Evolutionary conservation across 805 yeast genomes (phyloP).

Genomic region (Wickerhamomyces xylosicus): DNA sequence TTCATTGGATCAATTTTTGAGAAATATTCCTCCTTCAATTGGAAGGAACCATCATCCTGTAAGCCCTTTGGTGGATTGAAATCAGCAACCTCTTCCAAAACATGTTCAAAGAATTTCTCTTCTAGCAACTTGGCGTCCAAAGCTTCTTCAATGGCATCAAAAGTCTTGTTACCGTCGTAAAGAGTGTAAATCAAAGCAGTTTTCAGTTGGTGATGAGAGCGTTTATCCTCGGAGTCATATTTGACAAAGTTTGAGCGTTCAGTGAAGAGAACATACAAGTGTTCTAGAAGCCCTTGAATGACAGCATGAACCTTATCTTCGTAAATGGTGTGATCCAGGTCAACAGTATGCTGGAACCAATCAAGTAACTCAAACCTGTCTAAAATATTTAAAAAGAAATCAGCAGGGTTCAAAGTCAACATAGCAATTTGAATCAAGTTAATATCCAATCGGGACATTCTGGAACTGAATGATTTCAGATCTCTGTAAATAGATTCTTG

Average conservation of each 20-base stretch:
- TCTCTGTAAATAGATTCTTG: slow-evolving; percentile 47
- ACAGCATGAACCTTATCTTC: slow-evolving; percentile 43
- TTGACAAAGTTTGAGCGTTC: slow-evolving; percentile 57
- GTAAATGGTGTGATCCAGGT: slow-evolving; percentile 31
- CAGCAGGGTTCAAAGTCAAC: slow-evolving; percentile 36
- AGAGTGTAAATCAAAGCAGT: slow-evolving; percentile 39
- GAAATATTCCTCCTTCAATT: slow-evolving; percentile 37
- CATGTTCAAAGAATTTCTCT: slow-evolving; percentile 43
- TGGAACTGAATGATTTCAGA: neutral
- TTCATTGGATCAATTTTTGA: slow-evolving; percentile 49
- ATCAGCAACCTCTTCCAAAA: slow-evolving; percentile 48
- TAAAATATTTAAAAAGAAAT: slow-evolving; percentile 45
- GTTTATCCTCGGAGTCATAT: slow-evolving; percentile 21
- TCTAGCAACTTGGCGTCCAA: slow-evolving; percentile 28
- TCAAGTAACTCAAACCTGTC: slow-evolving; percentile 49
- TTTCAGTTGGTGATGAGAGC: slow-evolving; percentile 21
- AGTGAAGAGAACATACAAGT: slow-evolving; percentile 56
- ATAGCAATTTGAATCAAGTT: slow-evolving; percentile 56
- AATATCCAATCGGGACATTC: slow-evolving; percentile 34
- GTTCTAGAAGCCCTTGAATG: slow-evolving; percentile 71
- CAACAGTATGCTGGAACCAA: slow-evolving; percentile 33
- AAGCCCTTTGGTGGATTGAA: slow-evolving; percentile 59
- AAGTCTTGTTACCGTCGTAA: slow-evolving; percentile 42
- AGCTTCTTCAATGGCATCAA: slow-evolving; percentile 35
- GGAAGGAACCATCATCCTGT: slow-evolving; percentile 57